Evolutionary conservation across 139 green algal genomes (phyloP).

Genomic region (Closterium sp.): DNA sequence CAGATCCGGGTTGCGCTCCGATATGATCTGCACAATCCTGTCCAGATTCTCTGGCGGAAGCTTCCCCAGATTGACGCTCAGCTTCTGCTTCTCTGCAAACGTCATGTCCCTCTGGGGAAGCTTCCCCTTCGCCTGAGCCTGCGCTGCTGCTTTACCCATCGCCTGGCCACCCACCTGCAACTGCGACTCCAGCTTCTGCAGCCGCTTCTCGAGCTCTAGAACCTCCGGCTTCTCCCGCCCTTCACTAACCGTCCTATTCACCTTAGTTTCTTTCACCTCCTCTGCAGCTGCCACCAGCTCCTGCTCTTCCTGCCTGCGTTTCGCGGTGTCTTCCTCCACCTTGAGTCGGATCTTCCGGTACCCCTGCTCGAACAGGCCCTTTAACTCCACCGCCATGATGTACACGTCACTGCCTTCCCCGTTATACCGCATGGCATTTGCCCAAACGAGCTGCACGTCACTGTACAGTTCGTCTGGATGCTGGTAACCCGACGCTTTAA

Average conservation of each 20-base stretch:
- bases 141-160: background rate
- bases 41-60: conserved; percentile 65
- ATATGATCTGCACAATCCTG: conserved; percentile 64
- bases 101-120: conserved; percentile 56
- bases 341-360: conserved; percentile 55
- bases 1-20: conserved; percentile 41
- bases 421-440: conserved; percentile 82
- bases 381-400: conserved; percentile 70
- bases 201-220: background rate
- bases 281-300: background rate
- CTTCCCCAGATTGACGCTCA: conserved; percentile 64
- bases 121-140: background rate
- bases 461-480: conserved; percentile 61
- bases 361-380: conserved; percentile 65
- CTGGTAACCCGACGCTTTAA: conserved; percentile 57
- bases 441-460: conserved; percentile 73
- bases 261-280: background rate
- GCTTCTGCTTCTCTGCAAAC: conserved; percentile 72
- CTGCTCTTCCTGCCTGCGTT: conserved; percentile 57
- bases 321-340: conserved; percentile 54
- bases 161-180: background rate
- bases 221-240: background rate
- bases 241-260: background rate
- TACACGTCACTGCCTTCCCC: conserved; percentile 73
- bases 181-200: background rate